Evolutionary conservation across 257 asterid species (phyloP).

Genomic region (Lycium ferocissimum): DNA sequence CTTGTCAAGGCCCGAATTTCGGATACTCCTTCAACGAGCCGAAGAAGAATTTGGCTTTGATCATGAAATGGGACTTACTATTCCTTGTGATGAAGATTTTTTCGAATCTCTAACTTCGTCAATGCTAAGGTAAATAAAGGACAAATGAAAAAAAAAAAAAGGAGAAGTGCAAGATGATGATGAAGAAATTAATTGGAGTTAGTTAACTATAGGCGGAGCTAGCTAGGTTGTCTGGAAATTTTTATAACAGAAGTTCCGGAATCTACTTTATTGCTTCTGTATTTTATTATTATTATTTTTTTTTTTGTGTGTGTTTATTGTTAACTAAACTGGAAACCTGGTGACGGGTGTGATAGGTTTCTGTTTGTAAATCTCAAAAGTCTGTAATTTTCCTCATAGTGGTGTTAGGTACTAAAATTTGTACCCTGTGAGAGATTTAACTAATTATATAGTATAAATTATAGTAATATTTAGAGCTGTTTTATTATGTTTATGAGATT

Average conservation of each 20-base stretch:
- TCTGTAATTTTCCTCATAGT: constrained; percentile 31
- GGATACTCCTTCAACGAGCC: constrained; percentile 49
- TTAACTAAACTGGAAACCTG: constrained; percentile 19
- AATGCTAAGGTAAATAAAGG: constrained; percentile 35
- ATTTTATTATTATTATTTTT: background rate
- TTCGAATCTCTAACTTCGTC: constrained; percentile 53
- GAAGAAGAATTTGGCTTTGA: constrained; percentile 71
- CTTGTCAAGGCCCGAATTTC: constrained; percentile 49
- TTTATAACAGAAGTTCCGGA: constrained; percentile 22
- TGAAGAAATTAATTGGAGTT: background rate
- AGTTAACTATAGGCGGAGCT: background rate
- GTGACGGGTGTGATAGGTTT: background rate
- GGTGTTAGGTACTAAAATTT: constrained; percentile 8
- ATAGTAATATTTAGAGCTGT: background rate
- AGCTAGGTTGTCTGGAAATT: background rate
- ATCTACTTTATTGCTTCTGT: constrained; percentile 22
- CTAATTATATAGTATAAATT: background rate
- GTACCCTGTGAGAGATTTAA: constrained; percentile 30
- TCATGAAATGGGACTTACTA: constrained; percentile 62
- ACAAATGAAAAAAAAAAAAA: too few species aligned
- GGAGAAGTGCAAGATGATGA: background rate
- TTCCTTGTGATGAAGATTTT: constrained; percentile 59
- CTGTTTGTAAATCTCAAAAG: constrained; percentile 27
- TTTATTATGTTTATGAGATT: background rate
- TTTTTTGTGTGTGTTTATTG: background rate